phyloP scores from a whole-genome alignment of 164 flowering plant species.

The Umbellularia californica region DNA sequence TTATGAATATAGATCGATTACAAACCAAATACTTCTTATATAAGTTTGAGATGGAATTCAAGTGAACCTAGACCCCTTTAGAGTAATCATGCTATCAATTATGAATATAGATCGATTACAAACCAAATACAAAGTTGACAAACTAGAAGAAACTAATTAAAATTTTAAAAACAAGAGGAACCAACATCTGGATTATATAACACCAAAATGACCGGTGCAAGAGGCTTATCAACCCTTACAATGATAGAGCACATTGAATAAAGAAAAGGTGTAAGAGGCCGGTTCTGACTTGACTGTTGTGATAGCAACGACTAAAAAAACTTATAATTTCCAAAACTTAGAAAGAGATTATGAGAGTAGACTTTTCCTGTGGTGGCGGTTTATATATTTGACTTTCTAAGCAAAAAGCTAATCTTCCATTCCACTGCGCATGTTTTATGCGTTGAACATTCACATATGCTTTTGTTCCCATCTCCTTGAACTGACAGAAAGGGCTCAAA shows the following conservation, averaged over 20 bases:
- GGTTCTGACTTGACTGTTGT: constrained; percentile 6
- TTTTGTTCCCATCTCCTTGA: constrained; percentile 1
- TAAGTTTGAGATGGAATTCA: constrained; percentile 1
- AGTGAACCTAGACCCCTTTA: not conserved
- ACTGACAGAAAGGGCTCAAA: not conserved
- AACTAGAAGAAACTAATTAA: not conserved
- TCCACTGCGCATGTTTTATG: not conserved
- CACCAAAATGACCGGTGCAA: not conserved
- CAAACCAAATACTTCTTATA: constrained; percentile 8
- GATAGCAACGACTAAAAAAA: not conserved
- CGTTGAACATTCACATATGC: not conserved
- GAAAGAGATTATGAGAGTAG: constrained; percentile 3
- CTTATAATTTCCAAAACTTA: not conserved
- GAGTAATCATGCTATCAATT: not conserved
- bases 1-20: constrained; percentile 1
- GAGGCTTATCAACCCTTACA: not conserved
- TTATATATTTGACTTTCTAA: not conserved
- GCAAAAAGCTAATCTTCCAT: not conserved
- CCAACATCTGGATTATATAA: not conserved
- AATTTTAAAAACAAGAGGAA: not conserved
- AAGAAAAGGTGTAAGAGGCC: not conserved
- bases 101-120: constrained; percentile 1
- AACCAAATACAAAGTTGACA: not conserved
- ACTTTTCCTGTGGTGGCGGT: not conserved
- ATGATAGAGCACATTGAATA: not conserved